Base-by-base conservation (phyloP, 1,284 basidiomycete species). In the Exsudoporus floridanus region DNA sequence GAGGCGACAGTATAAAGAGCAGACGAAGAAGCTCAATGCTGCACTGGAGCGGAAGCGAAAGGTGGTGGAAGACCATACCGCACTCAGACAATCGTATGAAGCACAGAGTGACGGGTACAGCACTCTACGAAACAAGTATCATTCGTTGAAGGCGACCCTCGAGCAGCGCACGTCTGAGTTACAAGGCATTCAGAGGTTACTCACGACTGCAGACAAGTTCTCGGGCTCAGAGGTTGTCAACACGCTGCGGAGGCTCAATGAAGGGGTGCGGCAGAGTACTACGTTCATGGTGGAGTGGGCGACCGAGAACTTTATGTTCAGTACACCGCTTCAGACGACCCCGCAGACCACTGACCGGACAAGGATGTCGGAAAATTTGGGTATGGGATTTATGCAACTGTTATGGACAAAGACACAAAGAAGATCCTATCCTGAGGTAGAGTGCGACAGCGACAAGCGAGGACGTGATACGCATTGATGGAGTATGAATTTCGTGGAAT, bases 181-280 rank as follows among this genome's bases (percentile, higher is more conserved):
- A 18, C 62, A 62, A 7, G 60, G 60, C 8, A 28, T 41, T 16
- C 62, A 64, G 23, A 46, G 9, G 49, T 64, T 64, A 33, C 42
- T 62, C 16, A 30, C 50, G 28, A 58, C 57, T 1, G 49, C 46
- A 31, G 57, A 61, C 25, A 41, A 38, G 23, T 61, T 50, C 36
- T 61, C 60, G 0, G 57, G 60, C 8, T 36, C 62, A 14, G 62
- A 61, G 34, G 48, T 61, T n/a, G 48, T 64, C 19, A 50, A 62
- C 27, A 36, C 34, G 21, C 27, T 61, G 1, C 48, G 49, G 23
- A 64, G 48, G 28, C 57, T 61, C 33, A 64, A 61, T 36, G 57
- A 51, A n/a, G 62, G 57, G 10, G 50, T 31, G 13, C 12, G 13
- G 3, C 41, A 43, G 27, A 47, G 13, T 23, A 35, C 49, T 13